phyloP scores from a whole-genome alignment of 1,139 yeast genomes.

The Kluyveromyces marxianus region DNA sequence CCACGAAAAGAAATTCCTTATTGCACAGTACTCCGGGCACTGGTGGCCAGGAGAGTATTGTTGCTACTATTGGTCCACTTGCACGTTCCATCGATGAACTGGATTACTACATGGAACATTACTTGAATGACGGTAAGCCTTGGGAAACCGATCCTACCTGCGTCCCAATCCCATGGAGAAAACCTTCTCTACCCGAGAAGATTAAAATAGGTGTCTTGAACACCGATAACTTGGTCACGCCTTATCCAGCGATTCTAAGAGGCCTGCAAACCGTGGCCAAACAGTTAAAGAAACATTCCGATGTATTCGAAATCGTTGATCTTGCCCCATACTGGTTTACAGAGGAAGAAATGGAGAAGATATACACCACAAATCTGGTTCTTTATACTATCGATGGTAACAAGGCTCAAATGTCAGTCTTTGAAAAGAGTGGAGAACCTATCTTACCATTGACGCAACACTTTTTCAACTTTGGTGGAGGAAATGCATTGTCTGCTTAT shows the following conservation, averaged over 20 bases:
- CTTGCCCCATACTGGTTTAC: constrained; percentile 17
- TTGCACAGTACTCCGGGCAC: constrained; percentile 46
- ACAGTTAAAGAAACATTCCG: background rate
- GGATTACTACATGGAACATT: constrained; percentile 48
- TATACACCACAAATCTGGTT: constrained; percentile 27
- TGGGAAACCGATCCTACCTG: constrained; percentile 48
- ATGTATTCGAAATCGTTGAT: constrained; percentile 32
- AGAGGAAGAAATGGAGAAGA: constrained; percentile 30
- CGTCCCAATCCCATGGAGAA: constrained; percentile 12
- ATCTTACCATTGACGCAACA: constrained; percentile 51
- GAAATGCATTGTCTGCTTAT: constrained; percentile 34
- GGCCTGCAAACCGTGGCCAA: constrained; percentile 14
- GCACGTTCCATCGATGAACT: constrained; percentile 56
- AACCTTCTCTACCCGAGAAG: constrained; percentile 3
- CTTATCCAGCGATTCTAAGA: constrained; percentile 16
- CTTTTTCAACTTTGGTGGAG: constrained; percentile 51
- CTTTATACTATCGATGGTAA: constrained; percentile 50
- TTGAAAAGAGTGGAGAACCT: constrained; percentile 62
- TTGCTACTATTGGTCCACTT: constrained; percentile 53
- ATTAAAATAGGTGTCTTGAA: constrained; percentile 14
- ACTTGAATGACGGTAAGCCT: constrained; percentile 43
- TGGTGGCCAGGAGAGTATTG: constrained; percentile 49
- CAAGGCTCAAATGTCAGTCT: constrained; percentile 41
- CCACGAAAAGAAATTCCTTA: constrained; percentile 43
- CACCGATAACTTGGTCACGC: constrained; percentile 12